Base-by-base conservation (phyloP, 2,329 filamentous ascomycete genomes). In the Nothophoma quercina region DNA sequence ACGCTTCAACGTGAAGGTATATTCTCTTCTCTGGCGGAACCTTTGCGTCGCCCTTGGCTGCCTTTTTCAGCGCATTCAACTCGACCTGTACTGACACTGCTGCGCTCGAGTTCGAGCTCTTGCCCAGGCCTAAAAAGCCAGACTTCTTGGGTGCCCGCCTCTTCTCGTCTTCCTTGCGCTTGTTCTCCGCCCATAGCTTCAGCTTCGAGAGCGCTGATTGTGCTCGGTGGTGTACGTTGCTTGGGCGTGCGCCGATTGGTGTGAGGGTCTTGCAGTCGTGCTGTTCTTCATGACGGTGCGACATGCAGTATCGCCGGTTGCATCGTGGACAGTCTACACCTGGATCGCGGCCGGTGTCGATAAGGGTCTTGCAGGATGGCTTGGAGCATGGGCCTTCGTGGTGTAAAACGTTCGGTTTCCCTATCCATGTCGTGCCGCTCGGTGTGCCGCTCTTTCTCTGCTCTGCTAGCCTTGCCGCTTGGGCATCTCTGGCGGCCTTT, bases 1-100 rank as follows among this genome's bases (percentile, higher is more conserved):
- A 91, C 0, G 93, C 95, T 71, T 98, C 93, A 15, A 97, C 90
- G 69, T 90, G 88, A 1, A 99, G 70, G 70, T 98, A 98, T 1
- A 99, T 77, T n/a, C 95, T 81, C 78, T 96, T 96, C 59, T 96
- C 91, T 0, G 80, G 74, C 0, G 91, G 81, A 0, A 97, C 75
- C 65, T 91, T 93, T 8, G 86, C 86, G 60, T 98, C 93, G 1
- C 96, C 96, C 77, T 96, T 97, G 2, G 95, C 93, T 0, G 84
- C 86, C 71, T 88, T 89, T 78, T 96, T 97, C 33, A 99, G 79
- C 8, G 83, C 85, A 58, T 91, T 91, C 6, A 93, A 80, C 5
- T 88, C 90, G 2, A 87, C 79, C 15, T 90, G 63, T 2, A 88
- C 83, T 40, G 87, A 85, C 0, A 88, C 83, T 0, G 87, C 82